Percentiles rank a stretch among this genome's conserved stretches.
These are phyloP conservation scores for Crithidia brevicula DNA, from an alignment of 208 protist genomes.

Conservation along the genomic window DNA sequence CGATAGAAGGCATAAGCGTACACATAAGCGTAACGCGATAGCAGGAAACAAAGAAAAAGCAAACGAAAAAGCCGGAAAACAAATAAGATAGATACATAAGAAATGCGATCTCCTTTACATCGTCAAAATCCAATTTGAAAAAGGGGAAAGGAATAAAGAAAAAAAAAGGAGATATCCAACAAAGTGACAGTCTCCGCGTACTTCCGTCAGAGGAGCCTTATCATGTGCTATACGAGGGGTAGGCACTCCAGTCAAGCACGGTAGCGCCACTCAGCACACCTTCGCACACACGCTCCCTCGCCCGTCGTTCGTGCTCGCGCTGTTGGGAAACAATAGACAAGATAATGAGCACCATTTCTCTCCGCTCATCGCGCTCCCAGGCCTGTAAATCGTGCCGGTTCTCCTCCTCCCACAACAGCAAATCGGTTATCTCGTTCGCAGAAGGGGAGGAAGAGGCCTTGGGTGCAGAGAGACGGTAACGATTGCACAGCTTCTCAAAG, in stretches of 20 bases:
- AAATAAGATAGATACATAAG: too few relatives aligned
- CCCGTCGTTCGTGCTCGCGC: slow-evolving; percentile 25
- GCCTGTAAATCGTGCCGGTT: slow-evolving; percentile 43
- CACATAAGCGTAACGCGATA: too few relatives aligned
- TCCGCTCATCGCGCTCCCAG: slow-evolving; percentile 44
- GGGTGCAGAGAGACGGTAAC: not conserved
- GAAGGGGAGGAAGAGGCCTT: not conserved
- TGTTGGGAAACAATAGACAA: slow-evolving; percentile 37
- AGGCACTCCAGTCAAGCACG: slow-evolving; percentile 44
- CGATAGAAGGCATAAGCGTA: too few relatives aligned
- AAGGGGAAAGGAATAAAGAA: too few relatives aligned
- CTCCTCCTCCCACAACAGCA: slow-evolving; percentile 29
- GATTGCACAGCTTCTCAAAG: not conserved
- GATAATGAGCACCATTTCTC: slow-evolving; percentile 36
- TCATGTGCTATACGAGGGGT: slow-evolving; percentile 32
- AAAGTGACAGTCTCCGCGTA: too few relatives aligned
- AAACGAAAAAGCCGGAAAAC: too few relatives aligned
- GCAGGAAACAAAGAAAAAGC: too few relatives aligned
- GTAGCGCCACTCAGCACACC: slow-evolving; percentile 35
- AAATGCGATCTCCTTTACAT: too few relatives aligned
- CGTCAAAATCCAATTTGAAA: too few relatives aligned
- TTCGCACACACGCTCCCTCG: slow-evolving; percentile 22
- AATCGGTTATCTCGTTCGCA: not conserved
- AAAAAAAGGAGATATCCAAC: too few relatives aligned
- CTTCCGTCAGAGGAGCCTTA: too few relatives aligned